These are phyloP conservation scores for Trichoderma pleuroti DNA, from an alignment of 2,329 filamentous ascomycete species.

Conservation along the genomic window DNA sequence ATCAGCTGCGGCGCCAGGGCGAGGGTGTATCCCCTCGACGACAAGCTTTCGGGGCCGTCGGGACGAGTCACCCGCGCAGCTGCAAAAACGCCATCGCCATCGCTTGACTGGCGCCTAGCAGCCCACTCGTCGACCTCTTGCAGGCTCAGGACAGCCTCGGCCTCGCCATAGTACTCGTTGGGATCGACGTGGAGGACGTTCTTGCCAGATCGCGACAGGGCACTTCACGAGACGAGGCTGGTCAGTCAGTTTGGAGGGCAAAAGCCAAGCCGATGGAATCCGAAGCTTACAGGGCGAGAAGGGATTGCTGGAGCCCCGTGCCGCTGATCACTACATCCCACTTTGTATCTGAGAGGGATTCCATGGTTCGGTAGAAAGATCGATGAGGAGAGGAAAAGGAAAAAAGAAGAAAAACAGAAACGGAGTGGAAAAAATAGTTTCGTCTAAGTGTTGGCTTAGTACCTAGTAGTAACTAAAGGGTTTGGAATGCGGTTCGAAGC, in stretches of 20 bases:
- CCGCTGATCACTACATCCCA: constrained; percentile 81
- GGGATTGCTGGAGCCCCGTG: constrained; percentile 73
- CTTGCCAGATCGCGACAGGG: constrained; percentile 87
- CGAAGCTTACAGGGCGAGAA: constrained; percentile 68
- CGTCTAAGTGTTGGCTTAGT: not conserved
- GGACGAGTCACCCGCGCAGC: constrained; percentile 32
- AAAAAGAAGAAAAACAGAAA: constrained; percentile 20
- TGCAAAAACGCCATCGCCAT: constrained; percentile 28
- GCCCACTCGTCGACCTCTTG: constrained; percentile 78
- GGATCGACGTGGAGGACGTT: constrained; percentile 86
- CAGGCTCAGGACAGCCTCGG: constrained; percentile 81
- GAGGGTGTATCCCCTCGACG: constrained; percentile 73
- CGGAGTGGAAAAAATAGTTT: constrained; percentile 17
- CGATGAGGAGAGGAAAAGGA: constrained; percentile 20
- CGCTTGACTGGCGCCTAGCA: constrained; percentile 33
- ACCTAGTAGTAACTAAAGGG: not conserved
- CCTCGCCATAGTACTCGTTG: constrained; percentile 82
- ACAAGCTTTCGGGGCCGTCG: constrained; percentile 40
- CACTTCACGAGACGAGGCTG: constrained; percentile 54
- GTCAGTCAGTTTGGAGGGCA: constrained; percentile 34
- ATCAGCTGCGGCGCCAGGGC: constrained; percentile 83
- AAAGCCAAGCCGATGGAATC: constrained; percentile 32
- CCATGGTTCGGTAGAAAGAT: constrained; percentile 50
- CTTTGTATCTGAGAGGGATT: constrained; percentile 66
- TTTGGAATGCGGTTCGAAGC: not conserved